Base-by-base conservation (phyloP, 208 protist genomes). In the Borovskyia barvae region DNA sequence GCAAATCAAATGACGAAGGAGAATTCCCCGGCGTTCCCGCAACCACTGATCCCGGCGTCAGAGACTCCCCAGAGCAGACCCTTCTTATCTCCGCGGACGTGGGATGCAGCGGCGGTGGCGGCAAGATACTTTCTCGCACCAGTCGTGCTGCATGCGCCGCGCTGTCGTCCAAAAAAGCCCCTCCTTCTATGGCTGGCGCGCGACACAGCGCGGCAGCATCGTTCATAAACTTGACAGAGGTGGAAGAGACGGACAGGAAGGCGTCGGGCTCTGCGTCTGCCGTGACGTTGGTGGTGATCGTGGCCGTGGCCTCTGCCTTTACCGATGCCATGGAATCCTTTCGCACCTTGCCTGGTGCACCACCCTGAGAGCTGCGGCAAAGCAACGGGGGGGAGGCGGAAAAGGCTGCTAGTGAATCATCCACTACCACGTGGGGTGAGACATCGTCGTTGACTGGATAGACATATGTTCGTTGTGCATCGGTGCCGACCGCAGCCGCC, bases 51-150 rank as follows among this genome's bases (percentile, higher is more conserved):
- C n/a, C n/a, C n/a, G n/a, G n/a, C n/a, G n/a, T n/a, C n/a, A n/a
- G n/a, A n/a, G n/a, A n/a, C n/a, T n/a, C n/a, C n/a, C n/a, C n/a
- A n/a, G n/a, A n/a, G n/a, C n/a, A n/a, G n/a, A n/a, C n/a, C n/a
- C n/a, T n/a, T n/a, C n/a, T n/a, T n/a, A n/a, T n/a, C n/a, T n/a
- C n/a, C n/a, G n/a, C n/a, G n/a, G n/a, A n/a, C n/a, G n/a, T n/a
- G n/a, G n/a, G n/a, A n/a, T n/a, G n/a, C 47, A 30, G 62, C 15
- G 48, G 45, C 28, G 69, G 69, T 1, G 69, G 69, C 11, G 69
- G 69, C 30, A 76, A 36, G 6, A 29, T 49, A 30, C 69, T 76
- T 25, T 63, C 55, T 41, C 47, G 64, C 32, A 71, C 55, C 32
- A 71, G 60, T 5, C 36, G 48, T 3, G 67, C 53, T 25, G 60